Base-by-base conservation (phyloP, 495 filamentous ascomycete species). In the Chaetomium fimeti region DNA sequence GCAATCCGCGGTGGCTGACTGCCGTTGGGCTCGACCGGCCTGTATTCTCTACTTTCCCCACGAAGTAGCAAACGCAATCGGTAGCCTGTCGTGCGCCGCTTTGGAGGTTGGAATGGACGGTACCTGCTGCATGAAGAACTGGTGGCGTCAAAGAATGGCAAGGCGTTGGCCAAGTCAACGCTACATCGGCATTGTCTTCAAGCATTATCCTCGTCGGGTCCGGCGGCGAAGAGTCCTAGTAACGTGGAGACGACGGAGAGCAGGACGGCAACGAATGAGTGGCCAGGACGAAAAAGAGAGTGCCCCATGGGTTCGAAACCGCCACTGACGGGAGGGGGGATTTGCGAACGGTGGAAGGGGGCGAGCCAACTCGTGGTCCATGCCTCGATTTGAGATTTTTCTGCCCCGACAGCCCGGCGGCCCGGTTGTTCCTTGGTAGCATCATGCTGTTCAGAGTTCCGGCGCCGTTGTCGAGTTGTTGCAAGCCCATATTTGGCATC, bases 1-100 rank as follows among this genome's bases (percentile, higher is more conserved):
- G 66, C 65, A 71, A 73, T 57, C 63, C 59, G 64, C 54, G 36
- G 63, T 67, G 59, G 48, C 12, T n/a, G 15, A n/a, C 51, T 48
- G 45, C 55, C 47, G 69, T 73, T 73, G 61, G 71, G 71, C 69
- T 73, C 65, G 63, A 71, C 63, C 67, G 66, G 67, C 58, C 48
- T 47, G 38, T 58, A 29, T 32, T 51, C 3, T 56, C 29, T 40
- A 57, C 58, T 40, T 20, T 28, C 42, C 43, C 20, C 57, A 56
- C 57, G 51, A 65, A 65, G 22, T 16, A 62, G 28, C 7, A 20
- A 15, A 13, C 20, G 18, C n/a, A 8, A 18, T 32, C 22, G 27
- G 22, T 27, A 36, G 51, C 24, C 36, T 45, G 32, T 55, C 49
- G 36, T 18, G 20, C 22, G 16, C 32, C 32, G 8, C 22, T 13